These are phyloP conservation scores for Stipa capillata DNA, from an alignment of 176 grass and related monocot species.

Conservation along the genomic window DNA sequence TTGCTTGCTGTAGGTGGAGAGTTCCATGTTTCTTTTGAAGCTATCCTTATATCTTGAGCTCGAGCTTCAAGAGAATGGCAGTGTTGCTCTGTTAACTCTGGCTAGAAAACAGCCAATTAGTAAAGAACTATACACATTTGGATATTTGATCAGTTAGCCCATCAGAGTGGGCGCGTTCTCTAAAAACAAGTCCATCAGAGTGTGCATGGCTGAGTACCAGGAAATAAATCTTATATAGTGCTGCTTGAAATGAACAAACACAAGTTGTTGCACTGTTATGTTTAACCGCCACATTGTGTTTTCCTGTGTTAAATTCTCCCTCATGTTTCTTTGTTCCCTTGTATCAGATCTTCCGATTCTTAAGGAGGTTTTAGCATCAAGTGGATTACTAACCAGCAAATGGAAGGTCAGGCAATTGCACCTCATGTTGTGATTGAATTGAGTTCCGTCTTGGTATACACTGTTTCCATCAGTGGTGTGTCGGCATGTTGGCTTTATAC, in stretches of 20 bases:
- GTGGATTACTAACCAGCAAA: constrained; percentile 55
- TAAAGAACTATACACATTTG: background rate
- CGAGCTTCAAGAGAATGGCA: background rate
- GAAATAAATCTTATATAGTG: background rate
- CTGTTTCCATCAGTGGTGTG: background rate
- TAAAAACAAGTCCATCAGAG: too few species aligned
- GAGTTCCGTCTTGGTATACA: background rate
- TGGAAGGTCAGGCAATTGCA: constrained; percentile 62
- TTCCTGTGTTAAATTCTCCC: background rate
- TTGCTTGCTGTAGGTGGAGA: background rate
- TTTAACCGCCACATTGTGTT: background rate
- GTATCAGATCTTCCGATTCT: constrained; percentile 65
- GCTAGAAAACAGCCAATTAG: background rate
- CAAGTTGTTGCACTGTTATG: background rate
- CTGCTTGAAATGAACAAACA: background rate
- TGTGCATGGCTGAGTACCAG: background rate
- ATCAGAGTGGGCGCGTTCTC: too few species aligned
- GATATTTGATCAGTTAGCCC: background rate
- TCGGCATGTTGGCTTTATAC: background rate
- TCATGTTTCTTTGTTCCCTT: constrained; percentile 10
- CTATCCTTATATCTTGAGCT: background rate
- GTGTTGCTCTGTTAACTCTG: background rate
- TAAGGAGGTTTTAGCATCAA: constrained; percentile 67
- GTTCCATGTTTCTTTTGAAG: background rate
- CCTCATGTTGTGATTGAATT: background rate